Evolutionary conservation across 495 filamentous ascomycete species (phyloP).

Genomic region (Hypoxylon intermedium): DNA sequence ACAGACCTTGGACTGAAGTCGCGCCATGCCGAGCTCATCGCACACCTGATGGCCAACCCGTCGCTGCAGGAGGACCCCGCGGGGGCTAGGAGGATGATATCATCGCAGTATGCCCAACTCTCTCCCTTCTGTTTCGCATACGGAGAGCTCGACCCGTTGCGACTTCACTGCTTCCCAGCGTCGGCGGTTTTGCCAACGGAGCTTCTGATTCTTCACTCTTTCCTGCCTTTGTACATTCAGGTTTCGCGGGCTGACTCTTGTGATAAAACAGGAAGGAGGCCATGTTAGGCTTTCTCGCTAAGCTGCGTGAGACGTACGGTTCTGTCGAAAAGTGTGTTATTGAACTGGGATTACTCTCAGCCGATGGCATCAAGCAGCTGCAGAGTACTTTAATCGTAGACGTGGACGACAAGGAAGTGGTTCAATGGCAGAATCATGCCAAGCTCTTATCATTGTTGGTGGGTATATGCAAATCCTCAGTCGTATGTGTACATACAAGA

Average conservation of each 20-base stretch:
- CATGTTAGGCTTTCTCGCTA: conserved; percentile 61
- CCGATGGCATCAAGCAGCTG: conserved; percentile 57
- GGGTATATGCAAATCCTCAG: conserved; percentile 35
- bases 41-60: conserved; percentile 50
- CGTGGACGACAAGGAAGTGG: conserved; percentile 29
- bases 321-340: conserved; percentile 63
- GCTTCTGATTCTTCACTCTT: neutral
- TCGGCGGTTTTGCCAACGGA: neutral
- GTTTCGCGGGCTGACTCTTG: conserved; percentile 27
- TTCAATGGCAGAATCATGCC: conserved; percentile 45
- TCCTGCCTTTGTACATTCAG: neutral
- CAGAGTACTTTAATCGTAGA: conserved; percentile 57
- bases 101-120: conserved; percentile 51
- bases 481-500: conserved; percentile 35
- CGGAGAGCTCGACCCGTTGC: neutral
- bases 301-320: conserved; percentile 61
- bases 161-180: neutral
- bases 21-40: conserved; percentile 52
- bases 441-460: conserved; percentile 25
- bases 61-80: conserved; percentile 52
- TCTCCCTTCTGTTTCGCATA: conserved; percentile 14
- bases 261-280: conserved; percentile 51
- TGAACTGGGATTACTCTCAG: conserved; percentile 59
- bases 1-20: conserved; percentile 61
- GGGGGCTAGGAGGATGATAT: conserved; percentile 59